Conservation (phyloP, 345 rosid species). For the Jatropha curcas region DNA sequence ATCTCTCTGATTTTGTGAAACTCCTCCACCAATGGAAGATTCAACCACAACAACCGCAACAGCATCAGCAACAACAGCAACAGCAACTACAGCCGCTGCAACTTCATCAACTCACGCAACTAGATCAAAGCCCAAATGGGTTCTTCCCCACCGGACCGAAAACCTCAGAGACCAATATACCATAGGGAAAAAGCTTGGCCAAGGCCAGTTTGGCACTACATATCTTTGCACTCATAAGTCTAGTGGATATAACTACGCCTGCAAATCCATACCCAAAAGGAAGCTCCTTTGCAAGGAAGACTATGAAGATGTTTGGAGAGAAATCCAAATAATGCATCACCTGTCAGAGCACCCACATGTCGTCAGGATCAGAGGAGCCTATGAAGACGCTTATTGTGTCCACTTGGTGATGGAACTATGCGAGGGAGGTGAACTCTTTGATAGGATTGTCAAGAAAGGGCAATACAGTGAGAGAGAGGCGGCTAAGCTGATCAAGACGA, state of each 20-base stretch:
- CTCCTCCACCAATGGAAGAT: conserved; percentile 6
- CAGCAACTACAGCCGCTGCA: neutral
- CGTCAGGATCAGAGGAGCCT: conserved; percentile 53
- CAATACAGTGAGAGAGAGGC: conserved; percentile 80
- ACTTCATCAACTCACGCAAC: neutral
- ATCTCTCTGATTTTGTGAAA: too few relatives aligned
- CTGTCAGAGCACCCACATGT: conserved; percentile 62
- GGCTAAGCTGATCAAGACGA: conserved; percentile 67
- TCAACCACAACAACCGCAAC: conserved; percentile 1
- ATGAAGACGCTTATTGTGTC: conserved; percentile 44
- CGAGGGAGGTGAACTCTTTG: conserved; percentile 76
- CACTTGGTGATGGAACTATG: conserved; percentile 87
- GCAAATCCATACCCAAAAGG: conserved; percentile 79
- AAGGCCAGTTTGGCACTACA: conserved; percentile 81
- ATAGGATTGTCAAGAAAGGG: conserved; percentile 65
- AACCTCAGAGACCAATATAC: conserved; percentile 41
- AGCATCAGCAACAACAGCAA: neutral
- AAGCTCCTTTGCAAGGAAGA: conserved; percentile 72
- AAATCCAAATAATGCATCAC: conserved; percentile 92
- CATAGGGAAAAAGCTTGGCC: conserved; percentile 60
- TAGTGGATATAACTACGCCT: conserved; percentile 52
- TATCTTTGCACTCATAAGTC: conserved; percentile 58
- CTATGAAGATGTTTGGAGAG: conserved; percentile 75
- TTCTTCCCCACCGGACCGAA: conserved; percentile 18
- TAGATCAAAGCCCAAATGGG: conserved; percentile 19